Evolutionary conservation across 257 asterid genomes (phyloP), one percentile per base, ranked within the genome.

Genomic region (Ilex aquifolium): DNA sequence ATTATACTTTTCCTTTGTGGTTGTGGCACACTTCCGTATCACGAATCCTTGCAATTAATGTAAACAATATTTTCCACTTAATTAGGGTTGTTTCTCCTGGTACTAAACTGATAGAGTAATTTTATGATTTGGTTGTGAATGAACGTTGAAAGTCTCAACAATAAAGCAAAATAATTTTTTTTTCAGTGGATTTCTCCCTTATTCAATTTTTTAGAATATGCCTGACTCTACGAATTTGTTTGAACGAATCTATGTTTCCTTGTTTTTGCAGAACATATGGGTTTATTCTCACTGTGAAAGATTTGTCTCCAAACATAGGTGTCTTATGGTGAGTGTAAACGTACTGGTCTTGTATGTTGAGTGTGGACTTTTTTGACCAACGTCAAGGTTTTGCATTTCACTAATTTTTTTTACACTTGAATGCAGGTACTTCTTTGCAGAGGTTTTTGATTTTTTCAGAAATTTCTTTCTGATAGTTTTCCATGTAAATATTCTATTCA

Each of bases 351-450:
- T 60, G 60, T 65, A 61, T 17, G 48, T 44, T 16, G 65, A 32
- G 60, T 57, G 58, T 7, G 11, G 44, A 71, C 60, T 63, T 49
- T 12, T 13, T 31, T 53, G 56, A 44, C 29, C 62, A 12, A 59
- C 56, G 16, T 67, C 60, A 50, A 27, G 51, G 49, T 69, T 52
- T 69, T 71, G 61, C 56, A 7, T 56, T 63, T 59, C 55, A n/a
- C 14, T 69, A 63, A 74, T 64, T 39, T 48, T 29, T 60, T 56
- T 65, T 57, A 56, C 57, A 57, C 65, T 71, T 69, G 59, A 50
- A 66, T 74, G 77, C 94, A 93, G 99, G 99, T 93, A 93, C 83
- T 86, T 93, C 85, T 93, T 93, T 49, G 99, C 99, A 15, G 99
- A 93, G 79, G 97, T 90, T 74, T 93, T 93, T 52, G 99, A 93